Evolutionary conservation across 306 rosid genomes (phyloP).

Genomic region (Lithocarpus polystachyus): DNA sequence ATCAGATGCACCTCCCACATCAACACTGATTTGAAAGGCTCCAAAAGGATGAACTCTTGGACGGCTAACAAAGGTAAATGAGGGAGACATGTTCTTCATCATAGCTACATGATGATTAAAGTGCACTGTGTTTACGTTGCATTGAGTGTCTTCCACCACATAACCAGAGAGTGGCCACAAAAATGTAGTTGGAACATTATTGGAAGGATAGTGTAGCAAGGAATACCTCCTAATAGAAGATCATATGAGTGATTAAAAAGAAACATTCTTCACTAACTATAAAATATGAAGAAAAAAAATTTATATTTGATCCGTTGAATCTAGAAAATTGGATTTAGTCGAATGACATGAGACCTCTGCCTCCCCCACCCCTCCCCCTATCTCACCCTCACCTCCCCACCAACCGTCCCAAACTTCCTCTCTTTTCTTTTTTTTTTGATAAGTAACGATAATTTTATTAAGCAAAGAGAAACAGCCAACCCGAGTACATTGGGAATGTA

Average conservation of each 20-base stretch:
- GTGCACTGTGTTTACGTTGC: conserved; percentile 15
- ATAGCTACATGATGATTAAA: conserved; percentile 28
- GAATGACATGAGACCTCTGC: no score
- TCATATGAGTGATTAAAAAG: conserved; percentile 5
- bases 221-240: conserved; percentile 45
- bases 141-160: conserved; percentile 27
- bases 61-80: conserved; percentile 22
- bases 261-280: conserved; percentile 8
- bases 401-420: no score
- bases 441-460: no score
- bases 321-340: no score
- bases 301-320: no score
- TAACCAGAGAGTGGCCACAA: conserved; percentile 31
- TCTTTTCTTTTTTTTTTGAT: no score
- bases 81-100: conserved; percentile 24
- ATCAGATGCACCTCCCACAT: conserved; percentile 26
- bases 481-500: no score
- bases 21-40: conserved; percentile 31
- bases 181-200: conserved; percentile 26
- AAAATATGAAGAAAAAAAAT: neutral
- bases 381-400: no score
- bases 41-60: conserved; percentile 32
- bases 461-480: no score
- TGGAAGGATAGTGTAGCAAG: conserved; percentile 27
- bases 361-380: no score